Evolutionary conservation across 202 grass and related monocot genomes (phyloP), one percentile per base, ranked within the genome.

Genomic region (Setaria viridis): DNA sequence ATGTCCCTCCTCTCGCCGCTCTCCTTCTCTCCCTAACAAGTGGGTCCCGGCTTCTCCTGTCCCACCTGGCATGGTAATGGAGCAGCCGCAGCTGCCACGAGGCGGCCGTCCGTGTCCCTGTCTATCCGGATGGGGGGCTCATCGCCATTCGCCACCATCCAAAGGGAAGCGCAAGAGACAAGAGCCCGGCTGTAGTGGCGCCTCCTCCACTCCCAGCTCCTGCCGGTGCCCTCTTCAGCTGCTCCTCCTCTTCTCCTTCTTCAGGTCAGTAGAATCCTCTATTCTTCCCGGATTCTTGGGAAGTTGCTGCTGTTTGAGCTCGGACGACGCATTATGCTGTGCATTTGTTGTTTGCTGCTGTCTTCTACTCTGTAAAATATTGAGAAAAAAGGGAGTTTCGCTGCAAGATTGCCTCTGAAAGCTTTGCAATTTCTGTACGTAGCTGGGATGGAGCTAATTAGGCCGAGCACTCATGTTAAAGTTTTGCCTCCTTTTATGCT

Each of bases 211-310:
- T 64, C 47, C 46, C 72, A 58, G 49, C 65, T 82, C 39, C 64
- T 0, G 82, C 43, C 54, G 43, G 70, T 60, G 53, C 70, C 70
- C 70, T 42, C 63, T 81, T 46, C 72, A 49, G 46, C 83, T 72
- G 19, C 84, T 51, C 11, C 21, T 68, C 35, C 9, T 81, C 80
- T 21, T 72, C 70, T 11, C 20, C 79, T 33, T 70, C 84, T 14
- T 68, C 88, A 65, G 84, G 88, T 90, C 75, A 68, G 60, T 76
- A 74, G 56, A 17, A 32, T 10, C 37, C 39, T 67, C 30, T 69
- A 0, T 8, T 39, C 47, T 48, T 47, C 11, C 70, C 16, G 42
- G 49, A 80, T 80, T 77, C 42, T 15, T 46, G 47, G 7, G 33
- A 13, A 75, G 7, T 42, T 25, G 14, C 20, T 74, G 58, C 39